Percentiles rank a stretch among this genome's conserved stretches.
Conservation (phyloP, 1,284 basidiomycete species). For the Trametes polyzona region DNA sequence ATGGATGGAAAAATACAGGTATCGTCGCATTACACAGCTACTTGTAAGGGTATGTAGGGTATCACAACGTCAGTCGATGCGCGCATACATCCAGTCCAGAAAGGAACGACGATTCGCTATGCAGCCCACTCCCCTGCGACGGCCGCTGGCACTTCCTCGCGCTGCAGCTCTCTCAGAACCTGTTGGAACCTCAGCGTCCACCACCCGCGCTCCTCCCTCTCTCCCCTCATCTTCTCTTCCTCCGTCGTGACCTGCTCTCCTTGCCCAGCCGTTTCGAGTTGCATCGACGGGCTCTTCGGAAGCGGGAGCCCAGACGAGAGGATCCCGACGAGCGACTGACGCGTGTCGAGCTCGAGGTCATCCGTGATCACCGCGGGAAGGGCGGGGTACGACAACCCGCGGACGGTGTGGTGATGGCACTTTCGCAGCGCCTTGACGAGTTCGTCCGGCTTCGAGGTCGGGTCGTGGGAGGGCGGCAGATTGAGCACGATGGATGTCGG, state of each 20-base stretch:
- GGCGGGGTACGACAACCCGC: constrained; percentile 53
- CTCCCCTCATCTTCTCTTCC: constrained; percentile 43
- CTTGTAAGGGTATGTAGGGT: background rate
- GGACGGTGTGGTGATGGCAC: constrained; percentile 55
- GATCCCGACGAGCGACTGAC: constrained; percentile 54
- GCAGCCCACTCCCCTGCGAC: background rate
- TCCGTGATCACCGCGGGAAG: constrained; percentile 37
- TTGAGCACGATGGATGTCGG: constrained; percentile 42
- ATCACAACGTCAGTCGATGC: no score
- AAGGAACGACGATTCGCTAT: no score
- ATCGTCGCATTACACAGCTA: background rate
- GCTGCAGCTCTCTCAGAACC: constrained; percentile 58
- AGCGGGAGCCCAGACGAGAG: constrained; percentile 63
- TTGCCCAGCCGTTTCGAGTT: constrained; percentile 41
- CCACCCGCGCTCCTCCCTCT: constrained; percentile 79
- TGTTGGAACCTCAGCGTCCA: constrained; percentile 77
- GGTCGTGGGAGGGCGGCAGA: constrained; percentile 16
- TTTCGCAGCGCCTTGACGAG: constrained; percentile 58
- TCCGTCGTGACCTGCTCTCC: constrained; percentile 24
- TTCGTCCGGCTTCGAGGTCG: constrained; percentile 26
- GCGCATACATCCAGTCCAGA: background rate
- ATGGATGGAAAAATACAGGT: background rate
- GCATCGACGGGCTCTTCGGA: constrained; percentile 70
- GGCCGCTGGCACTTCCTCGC: constrained; percentile 25
- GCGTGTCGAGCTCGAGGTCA: constrained; percentile 45